Evolutionary conservation across 306 rosid species (phyloP), one percentile per base, ranked within the genome.

Genomic region (Ormosia semicastrata): DNA sequence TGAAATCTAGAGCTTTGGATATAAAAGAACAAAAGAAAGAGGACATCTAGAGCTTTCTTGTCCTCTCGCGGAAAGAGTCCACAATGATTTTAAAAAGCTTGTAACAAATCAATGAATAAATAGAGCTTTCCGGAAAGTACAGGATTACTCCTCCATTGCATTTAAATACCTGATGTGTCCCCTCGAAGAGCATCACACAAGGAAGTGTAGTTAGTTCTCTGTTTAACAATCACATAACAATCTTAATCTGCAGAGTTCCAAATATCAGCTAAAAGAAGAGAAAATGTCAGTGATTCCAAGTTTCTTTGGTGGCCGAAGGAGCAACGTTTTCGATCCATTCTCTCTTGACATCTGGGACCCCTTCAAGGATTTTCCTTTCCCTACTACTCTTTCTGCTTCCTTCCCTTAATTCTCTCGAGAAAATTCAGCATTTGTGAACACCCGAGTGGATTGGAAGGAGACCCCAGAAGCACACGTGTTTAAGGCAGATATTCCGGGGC

Each of bases 391-490:
- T 18, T 77, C 90, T 9, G 0, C 66, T 30, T 57, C 87, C 0
- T 63, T 52, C 8, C 43, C 65, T 29, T 58, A 39, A 74, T 3
- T 74, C 8, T 76, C 82, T 7, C 52, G 13, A 0, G 84, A 84
- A 3, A 87, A 73, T 54, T 81, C 84, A 4, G 82, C 88, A 0
- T 84, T 81, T 53, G 63, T 77, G 49, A 87, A 12, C 57, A 60
- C 86, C 0, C 14, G 69, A 0, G 59, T 87, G 4, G 90, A 87
- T 17, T 87, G 86, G 88, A 87, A 67, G 58, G 90, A 87, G 15
- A 87, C 87, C 0, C 84, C 86, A 6, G 88, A 84, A 18, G 90
- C 86, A 3, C 88, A 81, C 1, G 90, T 87, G 73, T 77, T 84
- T 63, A 73, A 73, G 67, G 90, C 86, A 9, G 86, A 87, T 68